These are phyloP conservation scores for Emergomyces africanus DNA, from an alignment of 2,329 filamentous ascomycete species.

Conservation along the genomic window DNA sequence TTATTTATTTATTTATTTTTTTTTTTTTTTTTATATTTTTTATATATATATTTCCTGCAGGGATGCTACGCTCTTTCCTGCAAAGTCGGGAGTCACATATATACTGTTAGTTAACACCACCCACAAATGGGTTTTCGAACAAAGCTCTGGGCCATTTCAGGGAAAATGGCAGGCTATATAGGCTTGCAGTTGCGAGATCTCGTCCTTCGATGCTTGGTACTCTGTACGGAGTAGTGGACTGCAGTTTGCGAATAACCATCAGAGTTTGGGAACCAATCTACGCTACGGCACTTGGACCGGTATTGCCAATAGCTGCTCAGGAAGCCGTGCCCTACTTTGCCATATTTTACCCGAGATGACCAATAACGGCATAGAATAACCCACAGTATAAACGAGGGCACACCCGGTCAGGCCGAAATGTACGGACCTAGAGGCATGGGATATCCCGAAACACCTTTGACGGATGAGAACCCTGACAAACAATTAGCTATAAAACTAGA, in stretches of 20 bases:
- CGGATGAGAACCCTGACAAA: neutral
- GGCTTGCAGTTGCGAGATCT: neutral
- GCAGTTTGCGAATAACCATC: neutral
- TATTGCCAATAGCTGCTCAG: neutral
- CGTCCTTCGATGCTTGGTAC: neutral
- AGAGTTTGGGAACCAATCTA: neutral
- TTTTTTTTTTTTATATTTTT: too few species aligned
- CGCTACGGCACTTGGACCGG: neutral
- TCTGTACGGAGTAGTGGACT: too few species aligned
- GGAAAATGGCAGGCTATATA: neutral
- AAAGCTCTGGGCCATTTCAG: neutral
- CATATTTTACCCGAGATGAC: neutral
- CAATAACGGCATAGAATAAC: neutral
- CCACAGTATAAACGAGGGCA: neutral
- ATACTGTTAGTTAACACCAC: neutral
- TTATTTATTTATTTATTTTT: too few species aligned
- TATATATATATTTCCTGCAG: too few species aligned
- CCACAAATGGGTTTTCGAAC: neutral
- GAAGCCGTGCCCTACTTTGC: neutral
- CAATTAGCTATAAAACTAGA: neutral
- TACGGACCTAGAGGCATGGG: neutral
- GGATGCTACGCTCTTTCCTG: neutral
- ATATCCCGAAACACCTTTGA: neutral
- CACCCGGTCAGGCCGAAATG: neutral
- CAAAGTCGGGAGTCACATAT: neutral